Evolutionary conservation across 768 basidiomycete species (phyloP).

Genomic region (Boletus vermiculosoides): DNA sequence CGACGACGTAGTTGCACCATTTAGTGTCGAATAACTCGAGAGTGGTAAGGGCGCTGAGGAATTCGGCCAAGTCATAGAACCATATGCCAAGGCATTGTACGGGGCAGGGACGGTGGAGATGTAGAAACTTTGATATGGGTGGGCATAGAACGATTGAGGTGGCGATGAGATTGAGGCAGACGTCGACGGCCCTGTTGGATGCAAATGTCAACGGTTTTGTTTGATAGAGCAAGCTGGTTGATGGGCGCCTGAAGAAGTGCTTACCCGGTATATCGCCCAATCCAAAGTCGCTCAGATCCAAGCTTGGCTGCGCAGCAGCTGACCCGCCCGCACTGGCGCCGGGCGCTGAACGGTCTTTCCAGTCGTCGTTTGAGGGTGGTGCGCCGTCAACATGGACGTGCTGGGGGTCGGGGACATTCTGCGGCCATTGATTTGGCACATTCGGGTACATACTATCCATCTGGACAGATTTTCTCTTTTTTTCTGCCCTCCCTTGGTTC

Average conservation of each 20-base stretch:
- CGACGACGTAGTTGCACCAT: conserved; percentile 63
- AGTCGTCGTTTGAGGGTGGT: conserved; percentile 35
- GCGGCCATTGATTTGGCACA: conserved; percentile 42
- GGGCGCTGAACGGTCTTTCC: conserved; percentile 38
- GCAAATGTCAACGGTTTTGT: conserved; percentile 11
- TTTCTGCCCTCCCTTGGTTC: conserved; percentile 38
- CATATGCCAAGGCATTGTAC: conserved; percentile 56
- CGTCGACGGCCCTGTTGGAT: conserved; percentile 37
- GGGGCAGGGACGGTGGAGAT: conserved; percentile 41
- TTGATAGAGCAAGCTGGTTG: conserved; percentile 3
- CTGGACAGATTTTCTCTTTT: conserved; percentile 40
- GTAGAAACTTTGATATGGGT: conserved; percentile 43
- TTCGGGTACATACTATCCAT: conserved; percentile 48
- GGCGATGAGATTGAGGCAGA: conserved; percentile 41
- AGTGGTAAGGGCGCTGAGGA: conserved; percentile 50
- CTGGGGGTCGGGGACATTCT: conserved; percentile 36
- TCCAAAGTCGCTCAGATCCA: conserved; percentile 45
- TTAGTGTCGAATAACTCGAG: conserved; percentile 74
- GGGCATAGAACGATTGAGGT: conserved; percentile 41
- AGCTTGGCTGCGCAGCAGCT: conserved; percentile 32
- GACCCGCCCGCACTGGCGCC: conserved; percentile 26
- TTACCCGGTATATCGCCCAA: conserved; percentile 45
- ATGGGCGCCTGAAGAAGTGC: conserved; percentile 34
- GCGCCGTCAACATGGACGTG: conserved; percentile 33
- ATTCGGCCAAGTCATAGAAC: conserved; percentile 46